phyloP scores from a whole-genome alignment of 345 rosid species.

The Crucihimalaya himalaica region DNA sequence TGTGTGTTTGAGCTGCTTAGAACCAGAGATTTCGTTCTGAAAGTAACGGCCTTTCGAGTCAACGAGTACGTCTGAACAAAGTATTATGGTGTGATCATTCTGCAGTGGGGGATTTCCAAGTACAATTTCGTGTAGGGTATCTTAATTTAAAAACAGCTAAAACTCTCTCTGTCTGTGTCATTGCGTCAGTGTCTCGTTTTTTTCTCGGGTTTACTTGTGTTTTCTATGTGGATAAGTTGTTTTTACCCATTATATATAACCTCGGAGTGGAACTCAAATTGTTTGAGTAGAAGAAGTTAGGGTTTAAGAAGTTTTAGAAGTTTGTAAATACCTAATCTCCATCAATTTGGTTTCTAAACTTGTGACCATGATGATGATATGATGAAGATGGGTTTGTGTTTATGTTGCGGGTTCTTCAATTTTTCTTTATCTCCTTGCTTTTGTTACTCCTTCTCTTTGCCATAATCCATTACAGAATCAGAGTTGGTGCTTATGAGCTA shows the following conservation, averaged over 20 bases:
- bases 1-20: slow-evolving; percentile 77
- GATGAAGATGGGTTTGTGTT: slow-evolving; percentile 42
- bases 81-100: slow-evolving; percentile 26
- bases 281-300: slow-evolving; percentile 38
- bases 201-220: slow-evolving; percentile 14
- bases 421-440: background rate
- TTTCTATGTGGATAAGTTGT: slow-evolving; percentile 34
- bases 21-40: slow-evolving; percentile 72
- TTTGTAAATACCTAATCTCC: slow-evolving; percentile 44
- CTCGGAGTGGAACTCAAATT: slow-evolving; percentile 34
- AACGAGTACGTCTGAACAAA: slow-evolving; percentile 39
- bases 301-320: slow-evolving; percentile 10
- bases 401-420: slow-evolving; percentile 13
- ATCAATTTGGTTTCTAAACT: slow-evolving; percentile 34
- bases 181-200: slow-evolving; percentile 27
- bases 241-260: slow-evolving; percentile 34
- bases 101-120: slow-evolving; percentile 21
- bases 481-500: slow-evolving; percentile 27
- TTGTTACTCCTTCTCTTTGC: background rate
- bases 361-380: slow-evolving; percentile 26
- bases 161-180: slow-evolving; percentile 17
- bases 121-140: slow-evolving; percentile 30
- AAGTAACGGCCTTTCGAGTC: slow-evolving; percentile 76
- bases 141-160: slow-evolving; percentile 32
- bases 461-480: background rate